phyloP scores from a whole-genome alignment of 139 green algal genomes.

The Coelastrella sp. region DNA sequence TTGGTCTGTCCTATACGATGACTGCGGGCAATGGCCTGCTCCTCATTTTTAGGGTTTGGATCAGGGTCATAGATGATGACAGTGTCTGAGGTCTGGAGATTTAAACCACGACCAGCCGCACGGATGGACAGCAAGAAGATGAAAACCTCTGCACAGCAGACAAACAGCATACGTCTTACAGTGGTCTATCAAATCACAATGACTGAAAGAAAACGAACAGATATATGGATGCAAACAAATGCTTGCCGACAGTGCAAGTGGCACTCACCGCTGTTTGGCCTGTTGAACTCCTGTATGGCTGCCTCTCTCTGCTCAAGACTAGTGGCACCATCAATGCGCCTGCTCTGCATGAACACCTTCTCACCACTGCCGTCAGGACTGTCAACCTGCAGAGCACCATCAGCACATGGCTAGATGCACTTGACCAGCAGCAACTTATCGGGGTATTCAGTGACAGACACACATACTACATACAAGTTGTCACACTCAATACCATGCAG shows the following conservation, averaged over 20 bases:
- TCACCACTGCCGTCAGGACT: conserved; percentile 16
- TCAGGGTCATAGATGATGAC: conserved; percentile 99
- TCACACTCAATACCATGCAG: too few relatives aligned
- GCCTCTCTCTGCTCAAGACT: conserved; percentile 77
- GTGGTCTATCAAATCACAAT: background rate
- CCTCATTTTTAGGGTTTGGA: conserved; percentile 99
- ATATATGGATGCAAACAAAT: background rate
- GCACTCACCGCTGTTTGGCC: conserved; percentile 60
- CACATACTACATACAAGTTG: too few relatives aligned
- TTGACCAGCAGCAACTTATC: background rate
- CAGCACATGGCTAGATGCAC: background rate
- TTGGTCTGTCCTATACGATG: conserved; percentile 97
- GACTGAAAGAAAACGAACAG: background rate
- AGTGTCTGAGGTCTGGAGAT: conserved; percentile 95
- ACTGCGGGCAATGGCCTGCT: conserved; percentile 96
- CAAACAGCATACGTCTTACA: background rate
- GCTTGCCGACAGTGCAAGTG: background rate
- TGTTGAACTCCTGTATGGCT: conserved; percentile 96
- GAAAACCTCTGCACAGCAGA: conserved; percentile 77
- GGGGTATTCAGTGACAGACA: too few relatives aligned
- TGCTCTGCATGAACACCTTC: conserved; percentile 65
- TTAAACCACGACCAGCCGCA: conserved; percentile 93
- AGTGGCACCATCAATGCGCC: conserved; percentile 90
- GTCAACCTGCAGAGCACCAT: conserved; percentile 1
- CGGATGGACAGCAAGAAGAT: conserved; percentile 98